Evolutionary conservation across 2,329 filamentous ascomycete genomes (phyloP).

Genomic region (Balansia obtecta): DNA sequence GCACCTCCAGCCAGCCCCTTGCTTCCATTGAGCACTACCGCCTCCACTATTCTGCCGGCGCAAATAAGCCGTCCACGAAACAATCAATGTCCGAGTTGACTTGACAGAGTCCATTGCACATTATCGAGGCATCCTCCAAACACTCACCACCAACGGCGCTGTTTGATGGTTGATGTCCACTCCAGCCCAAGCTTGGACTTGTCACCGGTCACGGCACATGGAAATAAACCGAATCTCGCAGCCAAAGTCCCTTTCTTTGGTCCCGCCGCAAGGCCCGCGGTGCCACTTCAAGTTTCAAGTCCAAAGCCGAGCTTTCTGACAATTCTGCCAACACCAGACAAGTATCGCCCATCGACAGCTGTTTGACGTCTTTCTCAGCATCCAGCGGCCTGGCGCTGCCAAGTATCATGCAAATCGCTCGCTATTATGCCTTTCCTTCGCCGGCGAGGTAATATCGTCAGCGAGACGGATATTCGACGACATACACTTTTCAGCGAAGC

Average conservation of each 20-base stretch:
- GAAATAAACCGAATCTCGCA: not conserved
- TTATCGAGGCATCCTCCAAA: not conserved
- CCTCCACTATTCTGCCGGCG: not conserved
- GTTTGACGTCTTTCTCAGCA: not conserved
- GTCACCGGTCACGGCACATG: not conserved
- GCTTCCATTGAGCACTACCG: not conserved
- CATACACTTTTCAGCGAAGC: conserved; percentile 28
- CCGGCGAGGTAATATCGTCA: conserved; percentile 47
- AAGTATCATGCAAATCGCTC: conserved; percentile 25
- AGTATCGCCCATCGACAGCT: not conserved
- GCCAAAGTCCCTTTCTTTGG: not conserved
- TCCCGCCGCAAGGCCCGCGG: not conserved
- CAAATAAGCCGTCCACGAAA: not conserved
- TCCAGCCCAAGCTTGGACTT: not conserved
- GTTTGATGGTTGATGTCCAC: too few species aligned
- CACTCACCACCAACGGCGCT: not conserved
- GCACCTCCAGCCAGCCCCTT: not conserved
- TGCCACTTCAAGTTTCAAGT: not conserved
- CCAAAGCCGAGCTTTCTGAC: not conserved
- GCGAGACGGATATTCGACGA: conserved; percentile 46
- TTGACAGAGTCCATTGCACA: not conserved
- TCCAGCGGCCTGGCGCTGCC: conserved; percentile 8
- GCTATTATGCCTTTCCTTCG: conserved; percentile 47
- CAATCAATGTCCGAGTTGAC: not conserved
- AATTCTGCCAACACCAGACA: not conserved